Conservation (phyloP, 2,329 filamentous ascomycete species). For the Parastagonospora nodorum region DNA sequence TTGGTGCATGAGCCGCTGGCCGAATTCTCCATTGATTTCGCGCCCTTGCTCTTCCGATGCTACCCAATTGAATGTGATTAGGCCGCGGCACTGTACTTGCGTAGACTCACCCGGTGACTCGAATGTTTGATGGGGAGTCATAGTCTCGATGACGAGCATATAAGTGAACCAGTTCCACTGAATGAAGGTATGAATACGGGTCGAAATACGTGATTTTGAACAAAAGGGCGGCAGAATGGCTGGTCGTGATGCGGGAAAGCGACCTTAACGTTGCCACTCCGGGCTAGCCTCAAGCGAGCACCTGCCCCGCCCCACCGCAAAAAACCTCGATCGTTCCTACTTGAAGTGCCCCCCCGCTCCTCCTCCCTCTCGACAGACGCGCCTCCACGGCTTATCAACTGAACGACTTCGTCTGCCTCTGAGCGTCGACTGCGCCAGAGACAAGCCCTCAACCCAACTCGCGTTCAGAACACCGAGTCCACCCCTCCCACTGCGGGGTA, state of each 20-base stretch:
- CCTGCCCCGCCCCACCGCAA: no score
- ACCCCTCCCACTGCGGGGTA: conserved; percentile 42
- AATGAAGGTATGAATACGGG: background rate
- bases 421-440: conserved; percentile 40
- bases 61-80: conserved; percentile 21
- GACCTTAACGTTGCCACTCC: background rate
- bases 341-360: conserved; percentile 8
- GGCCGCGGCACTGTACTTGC: conserved; percentile 6
- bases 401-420: conserved; percentile 34
- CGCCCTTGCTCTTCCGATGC: conserved; percentile 6
- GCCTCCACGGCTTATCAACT: conserved; percentile 28
- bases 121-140: background rate
- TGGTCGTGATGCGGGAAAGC: no score
- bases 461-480: conserved; percentile 25
- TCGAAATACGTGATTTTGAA: no score
- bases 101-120: no score
- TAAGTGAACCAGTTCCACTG: no score
- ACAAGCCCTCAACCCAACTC: conserved; percentile 25
- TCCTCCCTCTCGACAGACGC: conserved; percentile 21
- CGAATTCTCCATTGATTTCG: no score
- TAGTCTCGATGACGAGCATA: background rate
- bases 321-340: no score
- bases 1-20: no score
- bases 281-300: no score
- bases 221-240: no score